phyloP scores from a whole-genome alignment of 2,329 filamentous ascomycete species.

The Coniochaeta sp. region DNA sequence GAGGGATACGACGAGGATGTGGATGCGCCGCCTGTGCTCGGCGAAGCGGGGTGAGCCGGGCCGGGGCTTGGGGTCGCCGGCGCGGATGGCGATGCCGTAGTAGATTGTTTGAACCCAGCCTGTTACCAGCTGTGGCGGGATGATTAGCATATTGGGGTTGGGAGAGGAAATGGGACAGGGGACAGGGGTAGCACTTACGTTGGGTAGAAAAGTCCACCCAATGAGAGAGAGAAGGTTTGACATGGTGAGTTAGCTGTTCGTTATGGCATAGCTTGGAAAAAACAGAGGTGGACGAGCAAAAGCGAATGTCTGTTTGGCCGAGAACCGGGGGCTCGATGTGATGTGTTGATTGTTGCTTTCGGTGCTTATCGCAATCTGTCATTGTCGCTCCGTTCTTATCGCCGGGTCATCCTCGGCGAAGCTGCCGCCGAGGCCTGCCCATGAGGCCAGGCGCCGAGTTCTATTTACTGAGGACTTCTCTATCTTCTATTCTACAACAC shows the following conservation, averaged over 20 bases:
- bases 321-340: background rate
- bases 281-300: background rate
- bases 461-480: no score
- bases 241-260: constrained; percentile 26
- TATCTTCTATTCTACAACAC: no score
- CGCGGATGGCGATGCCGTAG: constrained; percentile 83
- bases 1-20: constrained; percentile 70
- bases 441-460: no score
- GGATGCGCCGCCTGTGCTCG: constrained; percentile 72
- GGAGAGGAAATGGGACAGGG: constrained; percentile 1
- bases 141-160: constrained; percentile 2
- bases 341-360: background rate
- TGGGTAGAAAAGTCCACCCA: constrained; percentile 50
- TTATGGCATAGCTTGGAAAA: background rate
- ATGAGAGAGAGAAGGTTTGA: constrained; percentile 44
- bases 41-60: constrained; percentile 61
- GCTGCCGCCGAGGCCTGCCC: background rate
- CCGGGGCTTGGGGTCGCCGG: constrained; percentile 72
- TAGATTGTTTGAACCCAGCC: constrained; percentile 72
- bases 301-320: background rate
- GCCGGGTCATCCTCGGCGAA: background rate
- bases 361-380: background rate
- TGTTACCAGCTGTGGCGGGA: constrained; percentile 59
- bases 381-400: background rate
- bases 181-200: constrained; percentile 28